These are phyloP conservation scores for Aureobasidium sp. DNA, from an alignment of 2,329 filamentous ascomycete genomes.

Conservation along the genomic window DNA sequence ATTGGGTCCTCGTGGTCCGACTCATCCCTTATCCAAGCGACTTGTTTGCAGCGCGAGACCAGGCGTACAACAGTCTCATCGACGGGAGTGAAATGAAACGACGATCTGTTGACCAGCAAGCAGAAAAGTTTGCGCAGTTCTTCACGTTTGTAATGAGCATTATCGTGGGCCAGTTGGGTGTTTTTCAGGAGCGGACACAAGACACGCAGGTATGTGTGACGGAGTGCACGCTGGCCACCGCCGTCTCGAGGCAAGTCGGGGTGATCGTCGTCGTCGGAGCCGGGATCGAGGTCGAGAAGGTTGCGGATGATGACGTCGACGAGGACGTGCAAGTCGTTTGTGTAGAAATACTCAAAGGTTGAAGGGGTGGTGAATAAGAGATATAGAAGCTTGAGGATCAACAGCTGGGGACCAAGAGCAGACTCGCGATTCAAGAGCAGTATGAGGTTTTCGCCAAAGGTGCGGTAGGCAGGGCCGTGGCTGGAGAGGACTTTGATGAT, in stretches of 20 bases:
- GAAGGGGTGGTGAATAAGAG: conserved; percentile 85
- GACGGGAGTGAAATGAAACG: conserved; percentile 65
- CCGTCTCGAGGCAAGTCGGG: conserved; percentile 17
- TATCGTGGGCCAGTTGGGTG: conserved; percentile 73
- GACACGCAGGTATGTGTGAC: conserved; percentile 91
- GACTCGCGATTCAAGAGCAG: conserved; percentile 86
- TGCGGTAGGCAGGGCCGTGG: conserved; percentile 73
- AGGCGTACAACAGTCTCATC: conserved; percentile 73
- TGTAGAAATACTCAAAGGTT: conserved; percentile 98
- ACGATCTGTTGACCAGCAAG: conserved; percentile 45
- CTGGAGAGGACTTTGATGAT: conserved; percentile 85
- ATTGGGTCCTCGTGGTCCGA: conserved; percentile 19
- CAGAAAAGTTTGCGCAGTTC: conserved; percentile 70
- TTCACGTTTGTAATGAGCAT: conserved; percentile 79
- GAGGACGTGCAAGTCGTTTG: conserved; percentile 88
- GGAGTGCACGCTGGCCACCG: conserved; percentile 43
- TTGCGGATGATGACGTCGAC: conserved; percentile 95
- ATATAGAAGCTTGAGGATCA: conserved; percentile 95
- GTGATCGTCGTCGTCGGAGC: conserved; percentile 41
- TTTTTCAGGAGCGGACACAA: conserved; percentile 83
- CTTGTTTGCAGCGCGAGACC: conserved; percentile 56
- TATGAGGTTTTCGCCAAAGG: conserved; percentile 96
- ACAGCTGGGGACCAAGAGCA: conserved; percentile 83
- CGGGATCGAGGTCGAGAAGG: conserved; percentile 86
- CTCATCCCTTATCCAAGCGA: conserved; percentile 29